Conservation (phyloP, 2,329 filamentous ascomycete genomes). For the Nannizziopsis barbatae region DNA sequence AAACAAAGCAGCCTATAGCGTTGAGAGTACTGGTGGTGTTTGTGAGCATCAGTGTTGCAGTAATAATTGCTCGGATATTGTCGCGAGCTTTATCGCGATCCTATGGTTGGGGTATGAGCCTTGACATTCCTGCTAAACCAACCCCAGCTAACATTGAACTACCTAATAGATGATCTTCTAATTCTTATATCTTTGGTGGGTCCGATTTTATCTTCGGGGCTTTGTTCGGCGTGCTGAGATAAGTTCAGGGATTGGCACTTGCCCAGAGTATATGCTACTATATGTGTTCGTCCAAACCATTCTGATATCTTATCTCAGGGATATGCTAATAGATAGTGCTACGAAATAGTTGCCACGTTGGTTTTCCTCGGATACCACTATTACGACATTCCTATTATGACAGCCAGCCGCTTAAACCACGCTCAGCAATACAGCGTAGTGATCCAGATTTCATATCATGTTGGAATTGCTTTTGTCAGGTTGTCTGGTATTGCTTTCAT, state of each 20-base stretch:
- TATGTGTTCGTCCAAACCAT: background rate
- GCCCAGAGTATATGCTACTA: background rate
- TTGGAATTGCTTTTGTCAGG: constrained; percentile 10
- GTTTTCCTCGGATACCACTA: constrained; percentile 3
- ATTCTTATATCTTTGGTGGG: constrained; percentile 11
- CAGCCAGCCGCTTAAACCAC: background rate
- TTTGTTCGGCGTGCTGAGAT: background rate
- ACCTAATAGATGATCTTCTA: constrained; percentile 10
- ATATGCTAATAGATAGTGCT: background rate
- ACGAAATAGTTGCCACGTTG: background rate
- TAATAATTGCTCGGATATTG: constrained; percentile 6
- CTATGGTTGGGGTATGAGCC: constrained; percentile 11
- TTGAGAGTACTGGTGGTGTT: constrained; percentile 9
- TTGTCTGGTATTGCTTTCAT: constrained; percentile 13
- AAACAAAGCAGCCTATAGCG: background rate
- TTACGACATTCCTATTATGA: constrained; percentile 3
- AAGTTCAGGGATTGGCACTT: background rate
- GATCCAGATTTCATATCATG: constrained; percentile 12
- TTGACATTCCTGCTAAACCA: background rate
- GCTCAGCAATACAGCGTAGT: constrained; percentile 6
- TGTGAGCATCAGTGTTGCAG: constrained; percentile 7
- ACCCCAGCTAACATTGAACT: background rate
- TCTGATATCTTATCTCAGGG: background rate
- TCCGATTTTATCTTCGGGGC: too few relatives aligned
- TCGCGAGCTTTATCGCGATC: constrained; percentile 7